These are phyloP conservation scores for Trematosphaeria pertusa DNA, from an alignment of 2,329 filamentous ascomycete species.

Conservation along the genomic window DNA sequence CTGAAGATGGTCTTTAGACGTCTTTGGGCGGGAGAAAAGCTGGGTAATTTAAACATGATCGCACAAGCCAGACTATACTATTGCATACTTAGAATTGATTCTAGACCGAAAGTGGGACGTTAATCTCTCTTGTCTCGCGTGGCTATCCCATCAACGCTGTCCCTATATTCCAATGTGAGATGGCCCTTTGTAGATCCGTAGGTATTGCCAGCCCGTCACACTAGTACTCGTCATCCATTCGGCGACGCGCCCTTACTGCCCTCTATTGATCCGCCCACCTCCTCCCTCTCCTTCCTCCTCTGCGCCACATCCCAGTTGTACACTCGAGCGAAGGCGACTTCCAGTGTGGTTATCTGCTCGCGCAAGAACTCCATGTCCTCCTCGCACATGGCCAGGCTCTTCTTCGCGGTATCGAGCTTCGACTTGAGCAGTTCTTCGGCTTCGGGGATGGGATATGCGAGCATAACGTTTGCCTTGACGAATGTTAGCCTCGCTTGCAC, in stretches of 20 bases:
- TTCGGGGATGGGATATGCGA: constrained; percentile 90
- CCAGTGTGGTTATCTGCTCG: constrained; percentile 97
- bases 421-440: constrained; percentile 78
- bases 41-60: too few species aligned
- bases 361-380: constrained; percentile 95
- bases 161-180: too few species aligned
- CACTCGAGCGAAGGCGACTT: constrained; percentile 94
- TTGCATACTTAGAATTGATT: too few species aligned
- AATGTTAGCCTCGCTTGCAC: not conserved
- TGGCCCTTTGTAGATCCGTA: too few species aligned
- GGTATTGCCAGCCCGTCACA: too few species aligned
- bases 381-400: constrained; percentile 84
- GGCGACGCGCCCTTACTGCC: constrained; percentile 41
- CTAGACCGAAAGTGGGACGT: too few species aligned
- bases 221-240: too few species aligned
- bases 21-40: too few species aligned
- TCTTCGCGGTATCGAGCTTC: constrained; percentile 80
- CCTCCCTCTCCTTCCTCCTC: constrained; percentile 89
- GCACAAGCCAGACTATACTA: too few species aligned
- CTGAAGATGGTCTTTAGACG: too few species aligned
- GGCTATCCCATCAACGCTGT: too few species aligned
- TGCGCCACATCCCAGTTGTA: constrained; percentile 99
- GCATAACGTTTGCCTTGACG: constrained; percentile 88
- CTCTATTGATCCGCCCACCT: constrained; percentile 56
- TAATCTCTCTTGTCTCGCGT: too few species aligned